Conservation (phyloP, 1,139 yeast species). For the Kurtzmaniella quercitrusa region DNA sequence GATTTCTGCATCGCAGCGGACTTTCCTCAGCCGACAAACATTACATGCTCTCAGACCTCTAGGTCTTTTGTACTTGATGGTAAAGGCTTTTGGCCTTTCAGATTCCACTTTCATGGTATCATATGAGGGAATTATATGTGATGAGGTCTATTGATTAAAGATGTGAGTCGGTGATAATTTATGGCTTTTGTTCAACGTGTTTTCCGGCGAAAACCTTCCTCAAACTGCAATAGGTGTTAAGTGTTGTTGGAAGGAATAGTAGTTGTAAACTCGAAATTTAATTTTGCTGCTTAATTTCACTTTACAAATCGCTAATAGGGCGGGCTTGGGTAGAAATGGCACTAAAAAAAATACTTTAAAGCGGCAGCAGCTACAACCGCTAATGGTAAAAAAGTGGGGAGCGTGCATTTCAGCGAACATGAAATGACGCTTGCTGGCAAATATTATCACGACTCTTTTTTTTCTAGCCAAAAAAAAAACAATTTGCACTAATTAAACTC, state of each 20-base stretch:
- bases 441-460: not conserved
- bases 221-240: no score
- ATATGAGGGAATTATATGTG: not conserved
- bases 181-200: no score
- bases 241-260: no score
- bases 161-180: no score
- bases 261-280: not conserved
- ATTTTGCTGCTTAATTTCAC: not conserved
- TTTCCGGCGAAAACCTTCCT: no score
- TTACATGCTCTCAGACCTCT: conserved; percentile 53
- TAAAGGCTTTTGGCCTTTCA: conserved; percentile 47
- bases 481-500: not conserved
- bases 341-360: not conserved
- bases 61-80: conserved; percentile 48
- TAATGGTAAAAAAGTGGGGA: not conserved
- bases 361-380: not conserved
- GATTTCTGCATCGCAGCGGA: conserved; percentile 63
- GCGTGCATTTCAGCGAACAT: not conserved
- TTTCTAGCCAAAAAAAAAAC: no score
- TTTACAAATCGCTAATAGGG: not conserved
- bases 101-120: conserved; percentile 6
- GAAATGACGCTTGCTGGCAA: conserved; percentile 1
- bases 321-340: not conserved
- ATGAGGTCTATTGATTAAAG: no score
- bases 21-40: conserved; percentile 68